These are phyloP conservation scores for Abrus precatorius DNA, from an alignment of 306 rosid species.

Conservation along the genomic window DNA sequence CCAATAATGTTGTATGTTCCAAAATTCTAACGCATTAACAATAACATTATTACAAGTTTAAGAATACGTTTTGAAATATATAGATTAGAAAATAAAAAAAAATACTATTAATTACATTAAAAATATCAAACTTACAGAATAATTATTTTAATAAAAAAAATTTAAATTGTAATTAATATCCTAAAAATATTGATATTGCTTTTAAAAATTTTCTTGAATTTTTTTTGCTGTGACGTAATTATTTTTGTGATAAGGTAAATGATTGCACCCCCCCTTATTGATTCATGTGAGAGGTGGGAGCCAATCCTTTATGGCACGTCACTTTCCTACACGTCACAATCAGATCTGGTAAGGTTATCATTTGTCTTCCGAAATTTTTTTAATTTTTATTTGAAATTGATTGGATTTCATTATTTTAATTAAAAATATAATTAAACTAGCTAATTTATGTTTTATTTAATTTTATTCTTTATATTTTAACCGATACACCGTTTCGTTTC, in stretches of 20 bases:
- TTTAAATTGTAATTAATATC: too few relatives aligned
- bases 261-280: background rate
- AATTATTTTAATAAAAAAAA: too few relatives aligned
- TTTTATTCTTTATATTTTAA: too few relatives aligned
- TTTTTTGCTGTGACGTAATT: background rate
- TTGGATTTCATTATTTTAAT: background rate
- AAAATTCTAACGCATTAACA: too few relatives aligned
- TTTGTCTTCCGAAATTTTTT: background rate
- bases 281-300: conserved; percentile 16
- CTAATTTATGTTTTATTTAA: background rate
- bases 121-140: too few relatives aligned
- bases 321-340: conserved; percentile 1
- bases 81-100: too few relatives aligned
- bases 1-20: background rate
- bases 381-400: background rate
- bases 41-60: too few relatives aligned
- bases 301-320: background rate
- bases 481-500: too few relatives aligned
- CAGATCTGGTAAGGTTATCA: background rate
- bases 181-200: too few relatives aligned
- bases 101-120: too few relatives aligned
- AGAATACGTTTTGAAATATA: background rate
- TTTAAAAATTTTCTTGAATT: background rate
- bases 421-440: background rate
- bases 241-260: background rate